Evolutionary conservation across 106 monocot species (phyloP).

Genomic region (Cymbidium sinense): DNA sequence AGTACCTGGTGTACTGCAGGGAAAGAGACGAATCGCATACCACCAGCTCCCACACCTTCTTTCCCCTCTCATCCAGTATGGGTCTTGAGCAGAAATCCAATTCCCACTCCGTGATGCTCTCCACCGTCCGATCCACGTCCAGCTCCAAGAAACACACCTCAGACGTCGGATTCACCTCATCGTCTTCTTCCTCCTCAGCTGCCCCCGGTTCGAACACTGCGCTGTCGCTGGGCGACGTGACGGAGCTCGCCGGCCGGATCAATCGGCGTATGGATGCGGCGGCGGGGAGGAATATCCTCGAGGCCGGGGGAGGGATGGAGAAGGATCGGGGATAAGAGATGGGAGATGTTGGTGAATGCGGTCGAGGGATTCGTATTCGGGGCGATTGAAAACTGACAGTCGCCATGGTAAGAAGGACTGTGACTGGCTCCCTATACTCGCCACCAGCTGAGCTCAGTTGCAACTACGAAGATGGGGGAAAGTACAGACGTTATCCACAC

Average conservation of each 20-base stretch:
- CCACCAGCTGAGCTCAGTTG: not conserved
- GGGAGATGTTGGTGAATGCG: not conserved
- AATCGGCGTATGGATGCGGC: constrained; percentile 4
- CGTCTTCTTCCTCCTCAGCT: constrained; percentile 16
- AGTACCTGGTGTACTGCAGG: constrained; percentile 83
- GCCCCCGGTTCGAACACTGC: constrained; percentile 8
- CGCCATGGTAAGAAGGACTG: constrained; percentile 11
- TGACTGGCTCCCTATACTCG: not conserved
- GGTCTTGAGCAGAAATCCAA: constrained; percentile 95
- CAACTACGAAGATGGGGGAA: not conserved
- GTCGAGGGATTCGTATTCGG: constrained; percentile 11
- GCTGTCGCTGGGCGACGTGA: constrained; percentile 6
- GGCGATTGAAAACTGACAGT: constrained; percentile 17
- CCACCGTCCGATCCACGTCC: constrained; percentile 20
- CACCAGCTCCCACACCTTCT: constrained; percentile 94
- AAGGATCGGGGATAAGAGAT: constrained; percentile 14
- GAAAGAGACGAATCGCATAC: constrained; percentile 81
- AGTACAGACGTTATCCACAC: not conserved
- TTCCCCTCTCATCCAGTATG: constrained; percentile 72
- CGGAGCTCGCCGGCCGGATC: constrained; percentile 11
- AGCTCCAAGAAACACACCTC: constrained; percentile 81
- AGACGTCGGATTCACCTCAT: constrained; percentile 44
- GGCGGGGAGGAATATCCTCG: not conserved
- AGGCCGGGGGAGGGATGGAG: not conserved
- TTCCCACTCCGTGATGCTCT: constrained; percentile 71